Percentiles rank a stretch among this genome's conserved stretches.
phyloP scores from a whole-genome alignment of 1,284 basidiomycete genomes.

The Naganishia sp. region DNA sequence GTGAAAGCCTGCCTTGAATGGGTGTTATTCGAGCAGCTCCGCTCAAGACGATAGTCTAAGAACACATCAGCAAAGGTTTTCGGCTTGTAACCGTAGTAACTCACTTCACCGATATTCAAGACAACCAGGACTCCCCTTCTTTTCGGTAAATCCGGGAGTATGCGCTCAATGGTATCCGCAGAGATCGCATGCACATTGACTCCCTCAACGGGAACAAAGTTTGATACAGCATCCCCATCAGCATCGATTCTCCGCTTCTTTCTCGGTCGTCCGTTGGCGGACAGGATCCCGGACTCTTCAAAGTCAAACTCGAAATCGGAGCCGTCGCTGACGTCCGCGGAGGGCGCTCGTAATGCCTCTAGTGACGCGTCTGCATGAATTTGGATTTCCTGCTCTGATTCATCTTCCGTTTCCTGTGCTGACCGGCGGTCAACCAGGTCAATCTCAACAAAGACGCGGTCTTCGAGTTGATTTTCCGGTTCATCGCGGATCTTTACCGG shows the following conservation, averaged over 20 bases:
- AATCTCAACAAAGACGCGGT: constrained; percentile 20
- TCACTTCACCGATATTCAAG: constrained; percentile 4
- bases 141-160: neutral
- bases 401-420: neutral
- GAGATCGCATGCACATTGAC: constrained; percentile 28
- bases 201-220: constrained; percentile 24
- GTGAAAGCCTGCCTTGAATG: constrained; percentile 38
- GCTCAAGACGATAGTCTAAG: constrained; percentile 38
- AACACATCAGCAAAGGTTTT: neutral
- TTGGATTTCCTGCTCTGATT: neutral
- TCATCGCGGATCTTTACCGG: neutral
- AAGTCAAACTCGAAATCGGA: constrained; percentile 39
- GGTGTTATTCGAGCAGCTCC: constrained; percentile 47
- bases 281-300: constrained; percentile 35
- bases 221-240: constrained; percentile 2
- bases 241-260: constrained; percentile 30
- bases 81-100: no score
- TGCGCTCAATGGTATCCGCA: constrained; percentile 8
- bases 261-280: constrained; percentile 22
- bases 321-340: constrained; percentile 28
- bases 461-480: neutral
- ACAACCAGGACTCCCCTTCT: constrained; percentile 36
- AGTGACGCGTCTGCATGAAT: constrained; percentile 12
- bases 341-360: constrained; percentile 15
- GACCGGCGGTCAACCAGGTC: constrained; percentile 2